Percentiles rank a stretch among this genome's conserved stretches.
Evolutionary conservation across 176 grass and related monocot species (phyloP).

Genomic region (Microstegium vimineum): DNA sequence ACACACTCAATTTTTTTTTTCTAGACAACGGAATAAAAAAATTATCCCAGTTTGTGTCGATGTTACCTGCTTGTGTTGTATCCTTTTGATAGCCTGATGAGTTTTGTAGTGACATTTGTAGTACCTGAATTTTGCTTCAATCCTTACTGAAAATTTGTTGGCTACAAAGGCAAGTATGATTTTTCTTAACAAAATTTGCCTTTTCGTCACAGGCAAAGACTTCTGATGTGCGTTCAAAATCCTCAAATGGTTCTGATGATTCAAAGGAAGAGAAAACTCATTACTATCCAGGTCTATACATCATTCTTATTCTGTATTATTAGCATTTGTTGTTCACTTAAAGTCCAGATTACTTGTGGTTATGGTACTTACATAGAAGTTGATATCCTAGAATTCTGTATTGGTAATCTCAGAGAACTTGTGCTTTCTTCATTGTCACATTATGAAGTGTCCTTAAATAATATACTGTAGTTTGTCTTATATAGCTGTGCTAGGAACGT

Average conservation of each 20-base stretch:
- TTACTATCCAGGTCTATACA: conserved; percentile 77
- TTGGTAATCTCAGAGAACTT: neutral
- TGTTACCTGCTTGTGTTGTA: neutral
- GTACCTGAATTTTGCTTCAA: neutral
- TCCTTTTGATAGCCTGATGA: conserved; percentile 10
- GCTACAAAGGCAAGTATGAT: neutral
- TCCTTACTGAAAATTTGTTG: neutral
- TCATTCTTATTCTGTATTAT: conserved; percentile 17
- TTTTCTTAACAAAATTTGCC: conserved; percentile 7
- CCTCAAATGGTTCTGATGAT: conserved; percentile 48
- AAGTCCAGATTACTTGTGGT: neutral
- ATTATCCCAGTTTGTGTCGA: conserved; percentile 8
- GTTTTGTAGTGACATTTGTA: conserved; percentile 9
- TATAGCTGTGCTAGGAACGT: neutral
- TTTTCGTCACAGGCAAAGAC: conserved; percentile 36
- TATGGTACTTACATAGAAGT: neutral
- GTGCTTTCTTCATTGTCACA: neutral
- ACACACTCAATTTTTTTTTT: neutral
- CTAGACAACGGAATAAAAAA: too few species aligned
- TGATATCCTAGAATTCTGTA: conserved; percentile 10
- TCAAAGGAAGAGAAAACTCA: conserved; percentile 65
- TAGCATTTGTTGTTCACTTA: neutral
- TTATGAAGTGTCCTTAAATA: neutral
- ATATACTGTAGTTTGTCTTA: neutral
- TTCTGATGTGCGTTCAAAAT: conserved; percentile 44